Evolutionary conservation across 805 yeast species (phyloP), one percentile per base, ranked within the genome.

Genomic region (Candida maesae): DNA sequence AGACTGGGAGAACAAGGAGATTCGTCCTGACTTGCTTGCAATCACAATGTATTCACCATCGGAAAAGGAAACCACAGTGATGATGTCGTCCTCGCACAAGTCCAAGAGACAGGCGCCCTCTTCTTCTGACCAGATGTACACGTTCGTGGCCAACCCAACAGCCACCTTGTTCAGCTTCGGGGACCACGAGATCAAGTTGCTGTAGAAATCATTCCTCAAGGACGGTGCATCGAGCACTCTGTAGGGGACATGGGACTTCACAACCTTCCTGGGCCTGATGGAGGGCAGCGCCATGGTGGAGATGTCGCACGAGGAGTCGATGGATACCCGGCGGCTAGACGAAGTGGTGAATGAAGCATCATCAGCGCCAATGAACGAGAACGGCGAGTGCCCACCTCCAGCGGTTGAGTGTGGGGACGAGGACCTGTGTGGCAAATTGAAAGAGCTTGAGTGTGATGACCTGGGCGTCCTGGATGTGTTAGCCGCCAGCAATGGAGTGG

Each of bases 141-240:
- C 81, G 5, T 71, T 61, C 4, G 66, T 53, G 0, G 78, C 81
- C 24, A 86, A 63, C 0, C 90, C 96, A 2, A 87, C 87, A 0
- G 81, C 81, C 0, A 86, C 64, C 18, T 65, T 66, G 31, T 68
- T 69, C 1, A 76, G 61, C 13, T 50, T 51, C 7, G 55, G 56
- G 0, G 89, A 78, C 95, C 95, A 87, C 5, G 87, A 74, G 0
- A 87, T 73, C 40, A 84, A 65, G 54, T 84, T 84, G 1, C 86
- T 73, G 60, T 87, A 88, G 55, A 80, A 87, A 57, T 88, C 95
- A 58, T 85, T 81, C 45, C 82, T 65, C 39, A 87, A 59, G 2
- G 78, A 78, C 0, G 89, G 89, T 0, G 93, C 90, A 55, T 77
- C 82, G 15, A 81, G 59, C 0, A 78, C 78, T 45, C 74, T 67